Evolutionary conservation across 176 grass and related monocot genomes (phyloP).

Genomic region (Tillandsia leiboldiana): DNA sequence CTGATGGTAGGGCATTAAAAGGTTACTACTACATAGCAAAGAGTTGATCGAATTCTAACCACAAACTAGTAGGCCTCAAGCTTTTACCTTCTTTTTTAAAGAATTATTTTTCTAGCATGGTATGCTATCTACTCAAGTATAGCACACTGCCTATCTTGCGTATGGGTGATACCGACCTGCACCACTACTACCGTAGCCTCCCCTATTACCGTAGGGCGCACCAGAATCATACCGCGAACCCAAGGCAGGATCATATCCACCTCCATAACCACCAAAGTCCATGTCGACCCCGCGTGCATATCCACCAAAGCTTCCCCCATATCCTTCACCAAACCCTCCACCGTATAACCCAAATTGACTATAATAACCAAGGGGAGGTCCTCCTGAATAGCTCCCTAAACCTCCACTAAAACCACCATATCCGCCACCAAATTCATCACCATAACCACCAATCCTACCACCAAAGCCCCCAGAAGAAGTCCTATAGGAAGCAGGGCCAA

Average conservation of each 20-base stretch:
- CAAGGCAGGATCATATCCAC: constrained; percentile 21
- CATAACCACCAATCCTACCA: constrained; percentile 41
- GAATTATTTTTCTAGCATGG: neutral
- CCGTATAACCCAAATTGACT: constrained; percentile 52
- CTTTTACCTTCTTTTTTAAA: neutral
- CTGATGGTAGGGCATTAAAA: neutral
- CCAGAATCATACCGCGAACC: constrained; percentile 47
- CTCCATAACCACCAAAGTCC: constrained; percentile 33
- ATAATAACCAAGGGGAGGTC: constrained; percentile 44
- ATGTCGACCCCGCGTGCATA: constrained; percentile 29
- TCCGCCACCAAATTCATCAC: constrained; percentile 43
- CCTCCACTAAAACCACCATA: constrained; percentile 56
- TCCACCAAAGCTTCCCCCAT: constrained; percentile 42
- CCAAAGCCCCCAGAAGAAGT: constrained; percentile 26
- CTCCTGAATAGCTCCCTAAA: constrained; percentile 42
- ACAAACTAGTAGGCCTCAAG: constrained; percentile 20
- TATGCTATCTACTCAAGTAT: neutral
- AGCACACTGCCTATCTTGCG: constrained; percentile 28
- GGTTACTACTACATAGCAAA: constrained; percentile 17
- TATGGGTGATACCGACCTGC: constrained; percentile 78
- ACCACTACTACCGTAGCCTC: constrained; percentile 38
- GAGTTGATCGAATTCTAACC: constrained; percentile 1
- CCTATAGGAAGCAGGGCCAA: constrained; percentile 19
- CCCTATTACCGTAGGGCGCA: constrained; percentile 29
- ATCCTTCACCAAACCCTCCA: constrained; percentile 44